Base-by-base conservation (phyloP, 306 rosid genomes). In the Dalbergia cultrata region DNA sequence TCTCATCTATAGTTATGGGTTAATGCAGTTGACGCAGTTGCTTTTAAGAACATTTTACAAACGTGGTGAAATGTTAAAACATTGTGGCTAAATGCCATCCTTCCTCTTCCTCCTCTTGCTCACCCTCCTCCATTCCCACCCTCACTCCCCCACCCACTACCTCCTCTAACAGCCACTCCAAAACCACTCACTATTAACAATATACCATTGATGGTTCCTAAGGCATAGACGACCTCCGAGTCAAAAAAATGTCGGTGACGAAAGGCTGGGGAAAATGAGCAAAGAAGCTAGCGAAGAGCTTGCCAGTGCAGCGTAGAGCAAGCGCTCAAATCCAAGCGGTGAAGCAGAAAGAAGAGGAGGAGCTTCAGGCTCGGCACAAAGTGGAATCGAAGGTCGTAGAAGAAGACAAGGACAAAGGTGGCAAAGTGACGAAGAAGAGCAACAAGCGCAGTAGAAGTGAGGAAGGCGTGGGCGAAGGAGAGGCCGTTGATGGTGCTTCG, bases 271-370 rank as follows among this genome's bases (percentile, higher is more conserved):
- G 54, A 13, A 65, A 64, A 10, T 11, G 13, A 16, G 82, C 11
- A 5, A 66, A 10, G 44, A 70, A 5, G 5, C 9, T 0, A 22
- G 60, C 34, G 70, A 66, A 52, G 14, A 43, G 3, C 0, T 5
- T 78, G 8, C 52, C 83, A 19, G 14, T 63, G 67, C 73, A 33
- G 74, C 76, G 57, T 75, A 88, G 50, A 84, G 95, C 64, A 21
- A 91, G 95, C 8, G 72, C 89, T 53, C 60, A 93, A 22, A 81
- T 89, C 41, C 83, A 85, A 63, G 83, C 79, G 0, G 61, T 22
- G 2, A 69, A 77, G 45, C 82, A 70, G 13, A 84, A 73, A 13
- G 82, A 66, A 4, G 85, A 76, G 13, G 78, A 82, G 76, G 92
- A 85, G 69, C 64, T 56, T 21, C 70, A 41, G 31, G 80, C 57